Conservation (phyloP, 2,329 filamentous ascomycete genomes). For the Teratosphaeria viscida region DNA sequence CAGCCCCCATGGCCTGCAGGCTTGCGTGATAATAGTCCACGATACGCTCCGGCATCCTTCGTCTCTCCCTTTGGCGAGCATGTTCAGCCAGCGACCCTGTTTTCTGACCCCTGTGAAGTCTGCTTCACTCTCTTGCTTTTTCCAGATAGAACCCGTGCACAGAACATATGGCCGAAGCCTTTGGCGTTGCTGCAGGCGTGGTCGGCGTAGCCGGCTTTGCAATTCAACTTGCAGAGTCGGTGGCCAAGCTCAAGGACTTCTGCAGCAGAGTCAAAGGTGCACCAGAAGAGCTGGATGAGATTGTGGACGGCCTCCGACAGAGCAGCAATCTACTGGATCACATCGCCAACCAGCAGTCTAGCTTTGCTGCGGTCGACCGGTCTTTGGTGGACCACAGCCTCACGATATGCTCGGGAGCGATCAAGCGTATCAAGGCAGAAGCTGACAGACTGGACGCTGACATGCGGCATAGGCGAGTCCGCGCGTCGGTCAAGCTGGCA, state of each 20-base stretch:
- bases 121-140: no score
- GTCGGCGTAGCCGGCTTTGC: not conserved
- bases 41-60: no score
- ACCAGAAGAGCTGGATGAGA: not conserved
- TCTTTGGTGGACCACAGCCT: not conserved
- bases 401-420: not conserved
- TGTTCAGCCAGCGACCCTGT: no score
- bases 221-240: not conserved
- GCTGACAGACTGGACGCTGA: not conserved
- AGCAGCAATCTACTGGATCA: not conserved
- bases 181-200: not conserved
- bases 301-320: not conserved
- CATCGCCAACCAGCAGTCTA: not conserved
- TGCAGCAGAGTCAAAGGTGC: not conserved
- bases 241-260: constrained; percentile 1
- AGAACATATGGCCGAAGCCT: not conserved
- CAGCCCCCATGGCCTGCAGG: no score
- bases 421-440: not conserved
- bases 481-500: not conserved
- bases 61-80: no score
- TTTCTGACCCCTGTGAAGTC: no score
- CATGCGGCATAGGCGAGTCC: not conserved
- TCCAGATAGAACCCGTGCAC: no score
- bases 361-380: not conserved
- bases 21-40: no score